These are phyloP conservation scores for Nakazawaea laoshanensis DNA, from an alignment of 805 yeast species.

Conservation along the genomic window DNA sequence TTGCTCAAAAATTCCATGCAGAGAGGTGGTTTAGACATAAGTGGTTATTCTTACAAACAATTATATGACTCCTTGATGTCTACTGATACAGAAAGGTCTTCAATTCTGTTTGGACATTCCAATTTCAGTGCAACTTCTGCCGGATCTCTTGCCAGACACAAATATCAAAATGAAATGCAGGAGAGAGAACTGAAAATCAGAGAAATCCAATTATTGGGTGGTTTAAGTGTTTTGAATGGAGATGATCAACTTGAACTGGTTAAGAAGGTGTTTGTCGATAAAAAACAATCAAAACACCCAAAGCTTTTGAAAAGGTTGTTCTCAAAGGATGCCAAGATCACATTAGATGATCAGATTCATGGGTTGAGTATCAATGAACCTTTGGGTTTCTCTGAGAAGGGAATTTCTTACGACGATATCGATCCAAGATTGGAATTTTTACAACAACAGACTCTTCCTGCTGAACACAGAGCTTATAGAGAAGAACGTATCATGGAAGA, in stretches of 20 bases:
- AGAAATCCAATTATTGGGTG: conserved; percentile 13
- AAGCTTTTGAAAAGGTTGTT: conserved; percentile 37
- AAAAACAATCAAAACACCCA: conserved; percentile 30
- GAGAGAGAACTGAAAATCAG: conserved; percentile 23
- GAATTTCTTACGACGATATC: conserved; percentile 19
- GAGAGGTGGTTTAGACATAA: conserved; percentile 6
- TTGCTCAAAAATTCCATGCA: conserved; percentile 10
- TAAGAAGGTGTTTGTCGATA: conserved; percentile 33
- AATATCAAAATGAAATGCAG: conserved; percentile 31
- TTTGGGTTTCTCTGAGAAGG: conserved; percentile 2
- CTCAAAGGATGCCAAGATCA: conserved; percentile 22
- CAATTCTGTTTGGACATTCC: conserved; percentile 45
- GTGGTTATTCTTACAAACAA: conserved; percentile 6
- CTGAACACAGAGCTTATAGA: conserved; percentile 62
- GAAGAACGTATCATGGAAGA: conserved; percentile 54
- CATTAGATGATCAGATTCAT: conserved; percentile 24
- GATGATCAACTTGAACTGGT: conserved; percentile 21
- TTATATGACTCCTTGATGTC: conserved; percentile 21
- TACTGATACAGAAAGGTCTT: conserved; percentile 26
- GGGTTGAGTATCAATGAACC: conserved; percentile 10
- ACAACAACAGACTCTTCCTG: conserved; percentile 34
- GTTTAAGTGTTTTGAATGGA: conserved; percentile 9
- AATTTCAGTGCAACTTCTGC: conserved; percentile 88
- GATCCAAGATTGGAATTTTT: conserved; percentile 41
- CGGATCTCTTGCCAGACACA: conserved; percentile 75